Conservation (phyloP, 306 rosid species). For the Carpinus fangiana region DNA sequence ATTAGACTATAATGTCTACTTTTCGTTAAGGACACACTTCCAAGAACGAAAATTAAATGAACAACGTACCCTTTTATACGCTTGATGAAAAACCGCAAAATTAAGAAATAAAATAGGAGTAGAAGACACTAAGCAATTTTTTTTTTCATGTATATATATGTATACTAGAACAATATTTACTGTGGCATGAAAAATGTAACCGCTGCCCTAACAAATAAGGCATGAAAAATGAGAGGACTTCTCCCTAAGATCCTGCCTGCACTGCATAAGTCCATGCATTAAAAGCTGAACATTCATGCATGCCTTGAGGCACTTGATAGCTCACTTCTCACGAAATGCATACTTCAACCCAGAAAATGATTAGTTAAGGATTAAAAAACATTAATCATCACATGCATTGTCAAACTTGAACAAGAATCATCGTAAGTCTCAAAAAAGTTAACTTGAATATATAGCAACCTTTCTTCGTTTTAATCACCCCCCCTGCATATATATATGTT, state of each 20-base stretch:
- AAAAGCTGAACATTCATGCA: background rate
- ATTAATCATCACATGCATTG: background rate
- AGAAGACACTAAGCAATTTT: no score
- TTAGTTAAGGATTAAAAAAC: background rate
- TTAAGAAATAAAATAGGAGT: no score
- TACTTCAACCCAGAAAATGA: background rate
- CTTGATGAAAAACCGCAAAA: no score
- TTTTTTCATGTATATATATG: no score
- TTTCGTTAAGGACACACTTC: no score
- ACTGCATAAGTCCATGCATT: background rate
- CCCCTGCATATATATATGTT: no score
- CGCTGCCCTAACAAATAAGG: background rate
- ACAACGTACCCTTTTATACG: no score
- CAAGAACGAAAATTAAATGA: no score
- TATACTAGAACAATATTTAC: background rate
- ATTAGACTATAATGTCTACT: no score
- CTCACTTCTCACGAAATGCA: background rate
- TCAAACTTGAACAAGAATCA: slow-evolving; percentile 17
- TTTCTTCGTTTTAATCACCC: background rate
- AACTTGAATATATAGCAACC: background rate
- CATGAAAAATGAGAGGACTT: background rate
- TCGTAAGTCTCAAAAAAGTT: background rate
- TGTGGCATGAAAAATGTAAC: background rate
- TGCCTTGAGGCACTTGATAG: background rate
- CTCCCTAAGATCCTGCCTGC: background rate